These are phyloP conservation scores for Fonsecaea erecta DNA, from an alignment of 2,329 filamentous ascomycete species.

Conservation along the genomic window DNA sequence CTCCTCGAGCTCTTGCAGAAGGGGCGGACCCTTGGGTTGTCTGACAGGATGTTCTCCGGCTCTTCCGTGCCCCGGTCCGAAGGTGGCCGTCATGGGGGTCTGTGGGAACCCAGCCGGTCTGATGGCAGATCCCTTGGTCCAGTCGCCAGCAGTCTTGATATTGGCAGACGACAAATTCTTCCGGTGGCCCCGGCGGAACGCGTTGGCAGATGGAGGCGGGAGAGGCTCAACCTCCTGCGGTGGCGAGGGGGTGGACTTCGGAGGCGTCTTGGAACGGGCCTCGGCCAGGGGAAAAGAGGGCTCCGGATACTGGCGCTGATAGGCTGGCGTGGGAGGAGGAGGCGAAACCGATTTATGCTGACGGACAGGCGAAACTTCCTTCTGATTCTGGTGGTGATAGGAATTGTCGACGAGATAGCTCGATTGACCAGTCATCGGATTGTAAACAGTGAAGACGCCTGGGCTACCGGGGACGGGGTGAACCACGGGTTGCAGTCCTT, in stretches of 20 bases:
- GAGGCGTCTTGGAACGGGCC: slow-evolving; percentile 68
- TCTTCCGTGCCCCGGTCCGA: slow-evolving; percentile 89
- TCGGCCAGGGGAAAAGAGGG: slow-evolving; percentile 55
- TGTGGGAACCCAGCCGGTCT: slow-evolving; percentile 80
- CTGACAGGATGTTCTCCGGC: slow-evolving; percentile 93
- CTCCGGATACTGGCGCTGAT: slow-evolving; percentile 81
- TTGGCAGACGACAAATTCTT: slow-evolving; percentile 77
- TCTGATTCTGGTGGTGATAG: slow-evolving; percentile 54
- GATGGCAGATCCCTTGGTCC: slow-evolving; percentile 67
- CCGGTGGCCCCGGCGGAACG: slow-evolving; percentile 92
- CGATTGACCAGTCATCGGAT: slow-evolving; percentile 83
- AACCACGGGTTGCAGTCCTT: slow-evolving; percentile 67
- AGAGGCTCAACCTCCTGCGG: slow-evolving; percentile 72
- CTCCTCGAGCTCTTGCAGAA: slow-evolving; percentile 84
- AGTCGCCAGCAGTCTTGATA: slow-evolving; percentile 53
- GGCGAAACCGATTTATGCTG: slow-evolving; percentile 39
- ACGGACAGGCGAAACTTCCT: slow-evolving; percentile 37
- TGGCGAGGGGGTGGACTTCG: slow-evolving; percentile 68
- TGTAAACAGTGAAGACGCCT: slow-evolving; percentile 81
- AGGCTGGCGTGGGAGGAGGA: slow-evolving; percentile 61
- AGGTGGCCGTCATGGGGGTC: slow-evolving; percentile 80
- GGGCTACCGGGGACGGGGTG: slow-evolving; percentile 70
- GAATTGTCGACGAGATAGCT: slow-evolving; percentile 76
- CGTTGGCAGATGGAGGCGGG: slow-evolving; percentile 84
- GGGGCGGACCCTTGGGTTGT: slow-evolving; percentile 89